Evolutionary conservation across 176 grass and related monocot genomes (phyloP).

Genomic region (Triticum turgidum): DNA sequence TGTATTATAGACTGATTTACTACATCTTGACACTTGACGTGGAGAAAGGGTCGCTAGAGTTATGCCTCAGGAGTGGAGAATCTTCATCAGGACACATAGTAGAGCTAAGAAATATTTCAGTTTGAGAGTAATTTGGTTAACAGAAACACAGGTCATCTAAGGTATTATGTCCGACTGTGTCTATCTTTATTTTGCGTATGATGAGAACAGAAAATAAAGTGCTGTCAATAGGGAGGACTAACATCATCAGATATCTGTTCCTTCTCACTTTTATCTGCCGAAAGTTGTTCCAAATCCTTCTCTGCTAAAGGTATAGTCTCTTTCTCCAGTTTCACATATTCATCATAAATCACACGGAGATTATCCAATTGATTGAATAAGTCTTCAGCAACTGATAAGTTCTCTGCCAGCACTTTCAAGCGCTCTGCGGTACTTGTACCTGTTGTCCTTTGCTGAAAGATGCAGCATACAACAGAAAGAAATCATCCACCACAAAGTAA

Average conservation of each 20-base stretch:
- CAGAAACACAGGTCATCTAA: constrained; percentile 5
- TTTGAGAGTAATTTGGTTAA: background rate
- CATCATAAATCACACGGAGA: constrained; percentile 69
- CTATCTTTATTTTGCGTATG: constrained; percentile 3
- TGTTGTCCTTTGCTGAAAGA: constrained; percentile 83
- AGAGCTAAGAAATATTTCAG: background rate
- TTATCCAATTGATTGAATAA: constrained; percentile 83
- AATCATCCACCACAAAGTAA: constrained; percentile 1
- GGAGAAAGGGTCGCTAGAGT: constrained; percentile 2
- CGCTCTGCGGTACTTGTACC: constrained; percentile 57
- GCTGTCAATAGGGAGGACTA: constrained; percentile 23
- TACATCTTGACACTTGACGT: background rate
- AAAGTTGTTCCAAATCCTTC: constrained; percentile 73
- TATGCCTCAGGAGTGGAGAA: background rate
- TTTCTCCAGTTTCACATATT: constrained; percentile 67
- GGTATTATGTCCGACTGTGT: background rate
- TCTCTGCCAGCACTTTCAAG: constrained; percentile 60
- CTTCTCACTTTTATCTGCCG: constrained; percentile 70
- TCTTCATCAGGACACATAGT: background rate
- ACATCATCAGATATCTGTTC: constrained; percentile 75
- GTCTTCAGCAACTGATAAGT: constrained; percentile 62
- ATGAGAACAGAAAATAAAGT: constrained; percentile 18
- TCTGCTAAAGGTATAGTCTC: constrained; percentile 77
- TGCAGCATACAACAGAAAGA: constrained; percentile 29
- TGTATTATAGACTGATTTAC: background rate